These are phyloP conservation scores for Adiantum capillusveneris DNA, from an alignment of 75 land plant genomes.

Conservation along the genomic window DNA sequence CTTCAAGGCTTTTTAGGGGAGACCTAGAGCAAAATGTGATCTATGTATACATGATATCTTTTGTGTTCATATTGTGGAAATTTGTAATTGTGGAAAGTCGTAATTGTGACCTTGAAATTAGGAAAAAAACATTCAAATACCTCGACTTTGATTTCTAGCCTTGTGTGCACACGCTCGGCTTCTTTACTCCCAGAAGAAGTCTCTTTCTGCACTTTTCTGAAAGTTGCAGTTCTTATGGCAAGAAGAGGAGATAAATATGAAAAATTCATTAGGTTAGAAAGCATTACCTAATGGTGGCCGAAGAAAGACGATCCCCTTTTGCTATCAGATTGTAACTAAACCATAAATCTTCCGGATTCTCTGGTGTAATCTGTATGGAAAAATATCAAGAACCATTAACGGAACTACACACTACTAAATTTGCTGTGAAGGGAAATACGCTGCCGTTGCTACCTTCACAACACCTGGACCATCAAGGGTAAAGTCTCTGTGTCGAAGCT, in stretches of 20 bases:
- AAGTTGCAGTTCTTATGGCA: no score
- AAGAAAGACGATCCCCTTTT: constrained; percentile 56
- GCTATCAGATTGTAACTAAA: constrained; percentile 69
- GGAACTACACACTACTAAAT: constrained; percentile 2
- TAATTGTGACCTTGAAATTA: no score
- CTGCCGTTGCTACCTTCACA: constrained; percentile 50
- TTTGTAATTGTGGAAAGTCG: no score
- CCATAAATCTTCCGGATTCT: constrained; percentile 92
- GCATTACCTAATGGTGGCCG: constrained; percentile 70
- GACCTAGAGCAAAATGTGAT: no score
- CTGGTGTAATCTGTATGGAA: constrained; percentile 64
- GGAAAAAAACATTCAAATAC: constrained; percentile 23
- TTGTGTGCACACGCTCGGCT: constrained; percentile 74
- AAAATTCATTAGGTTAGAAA: no score
- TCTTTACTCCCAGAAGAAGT: constrained; percentile 68
- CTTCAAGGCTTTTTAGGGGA: no score
- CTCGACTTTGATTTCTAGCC: constrained; percentile 83
- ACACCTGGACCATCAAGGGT: constrained; percentile 54
- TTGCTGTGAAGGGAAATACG: not conserved
- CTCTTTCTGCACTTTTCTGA: constrained; percentile 79
- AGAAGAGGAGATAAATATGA: not conserved
- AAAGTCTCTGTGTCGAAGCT: constrained; percentile 44
- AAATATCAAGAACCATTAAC: not conserved
- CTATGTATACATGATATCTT: no score
- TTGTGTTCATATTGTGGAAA: no score